These are phyloP conservation scores for Carpinus viminea DNA, from an alignment of 306 rosid genomes.

Conservation along the genomic window DNA sequence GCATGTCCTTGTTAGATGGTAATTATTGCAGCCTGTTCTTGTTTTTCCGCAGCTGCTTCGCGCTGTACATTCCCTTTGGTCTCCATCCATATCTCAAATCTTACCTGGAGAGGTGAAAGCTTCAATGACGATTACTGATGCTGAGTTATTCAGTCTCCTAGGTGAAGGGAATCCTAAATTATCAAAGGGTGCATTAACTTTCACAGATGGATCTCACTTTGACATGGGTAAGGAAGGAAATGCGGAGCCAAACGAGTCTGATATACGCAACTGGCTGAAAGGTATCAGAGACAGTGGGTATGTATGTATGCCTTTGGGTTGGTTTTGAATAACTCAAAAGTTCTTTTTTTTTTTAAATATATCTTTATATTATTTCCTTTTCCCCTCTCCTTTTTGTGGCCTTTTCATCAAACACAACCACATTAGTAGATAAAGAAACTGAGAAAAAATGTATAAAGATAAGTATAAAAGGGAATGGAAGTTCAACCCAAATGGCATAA, in stretches of 20 bases:
- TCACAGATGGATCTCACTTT: slow-evolving; percentile 50
- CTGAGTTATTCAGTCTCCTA: slow-evolving; percentile 78
- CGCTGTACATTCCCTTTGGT: slow-evolving; percentile 85
- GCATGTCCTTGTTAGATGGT: slow-evolving; percentile 23
- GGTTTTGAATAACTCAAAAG: not conserved
- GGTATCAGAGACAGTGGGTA: slow-evolving; percentile 97
- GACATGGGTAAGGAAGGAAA: slow-evolving; percentile 63
- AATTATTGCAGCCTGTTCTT: slow-evolving; percentile 24
- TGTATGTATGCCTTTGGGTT: slow-evolving; percentile 26
- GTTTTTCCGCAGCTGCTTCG: slow-evolving; percentile 79
- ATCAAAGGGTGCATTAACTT: slow-evolving; percentile 49
- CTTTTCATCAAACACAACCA: not conserved
- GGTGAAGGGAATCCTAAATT: slow-evolving; percentile 88
- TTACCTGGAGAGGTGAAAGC: slow-evolving; percentile 81
- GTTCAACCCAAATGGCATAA: not conserved
- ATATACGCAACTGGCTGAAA: slow-evolving; percentile 90
- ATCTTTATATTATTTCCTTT: not conserved
- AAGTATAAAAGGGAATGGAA: not conserved
- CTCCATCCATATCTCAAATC: slow-evolving; percentile 63
- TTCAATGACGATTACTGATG: slow-evolving; percentile 84
- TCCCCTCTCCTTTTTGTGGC: not conserved
- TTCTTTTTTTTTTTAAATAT: not conserved
- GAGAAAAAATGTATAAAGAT: not conserved
- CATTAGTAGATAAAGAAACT: not conserved
- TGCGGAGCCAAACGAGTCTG: slow-evolving; percentile 65